Evolutionary conservation across 2,329 filamentous ascomycete species (phyloP), one percentile per base, ranked within the genome.

Genomic region (Pochonia chlamydosporia): DNA sequence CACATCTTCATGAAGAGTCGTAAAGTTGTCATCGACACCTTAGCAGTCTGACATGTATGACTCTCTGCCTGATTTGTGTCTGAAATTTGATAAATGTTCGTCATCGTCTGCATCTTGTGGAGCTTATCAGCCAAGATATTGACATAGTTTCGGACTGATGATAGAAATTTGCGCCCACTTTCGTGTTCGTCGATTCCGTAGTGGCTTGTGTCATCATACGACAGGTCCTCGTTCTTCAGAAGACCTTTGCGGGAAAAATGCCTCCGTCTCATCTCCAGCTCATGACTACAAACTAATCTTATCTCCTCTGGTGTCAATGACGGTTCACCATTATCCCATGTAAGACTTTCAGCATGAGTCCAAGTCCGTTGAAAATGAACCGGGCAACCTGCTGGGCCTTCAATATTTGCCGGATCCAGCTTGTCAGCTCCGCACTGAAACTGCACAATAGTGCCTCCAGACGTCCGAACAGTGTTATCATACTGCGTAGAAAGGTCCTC

Each of bases 391-490:
- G n/a, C n/a, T 53, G 85, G 85, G 39, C 89, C 92, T 66, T 99
- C 92, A 91, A 97, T 97, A 62, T 96, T 90, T 21, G 96, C 86
- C 2, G 92, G 93, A 64, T 97, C 92, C 31, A 97, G 74, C 52
- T 92, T 90, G 60, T 99, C 93, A 28, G 93, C 92, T 64, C 92
- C 92, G 58, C 95, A 99, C 61, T 95, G 89, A 70, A 97, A 97
- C 63, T 99, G 92, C 3, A 97, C 89, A 50, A 99, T 85, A 28
- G 84, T 84, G 9, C 87, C 87, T 2, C 85, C 85, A 1, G 90
- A 96, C 30, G 91, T 96, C 48, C 92, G 82, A 1, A 99, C 92
- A 0, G 93, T 97, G 58, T 95, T 81, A 59, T 99, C 93, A 59
- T 97, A 97, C 58, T 89, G 82, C 1, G 88, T 89, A 1, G 90